These are phyloP conservation scores for Cyclotella atomus DNA, from an alignment of 108 stramenopile species.

Conservation along the genomic window DNA sequence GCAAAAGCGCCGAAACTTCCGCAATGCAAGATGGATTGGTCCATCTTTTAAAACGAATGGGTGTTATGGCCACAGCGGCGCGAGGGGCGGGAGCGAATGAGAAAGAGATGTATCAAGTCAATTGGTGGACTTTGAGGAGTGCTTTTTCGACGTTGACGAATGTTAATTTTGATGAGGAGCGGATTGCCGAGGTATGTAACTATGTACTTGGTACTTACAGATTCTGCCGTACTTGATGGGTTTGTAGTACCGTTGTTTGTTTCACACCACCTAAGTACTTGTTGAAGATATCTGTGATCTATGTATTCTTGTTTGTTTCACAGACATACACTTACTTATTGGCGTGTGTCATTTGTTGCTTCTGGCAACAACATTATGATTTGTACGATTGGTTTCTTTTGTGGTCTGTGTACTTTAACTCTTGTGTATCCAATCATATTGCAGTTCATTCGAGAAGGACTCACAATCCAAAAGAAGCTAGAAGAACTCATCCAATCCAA, in stretches of 20 bases:
- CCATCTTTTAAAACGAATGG: slow-evolving; percentile 59
- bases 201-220: too few species aligned
- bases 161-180: slow-evolving; percentile 79
- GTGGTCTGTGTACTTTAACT: too few species aligned
- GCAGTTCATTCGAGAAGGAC: slow-evolving; percentile 61
- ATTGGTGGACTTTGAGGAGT: slow-evolving; percentile 69
- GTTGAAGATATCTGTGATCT: too few species aligned
- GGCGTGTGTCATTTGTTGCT: too few species aligned
- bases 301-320: too few species aligned
- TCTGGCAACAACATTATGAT: too few species aligned
- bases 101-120: slow-evolving; percentile 55
- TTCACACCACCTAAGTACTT: too few species aligned
- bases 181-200: slow-evolving; percentile 53
- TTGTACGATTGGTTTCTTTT: too few species aligned
- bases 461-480: slow-evolving; percentile 52
- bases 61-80: slow-evolving; percentile 62
- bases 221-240: too few species aligned
- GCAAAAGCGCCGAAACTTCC: slow-evolving; percentile 61
- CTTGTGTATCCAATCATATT: background rate
- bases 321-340: background rate
- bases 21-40: slow-evolving; percentile 73
- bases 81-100: slow-evolving; percentile 55
- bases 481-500: slow-evolving; percentile 30
- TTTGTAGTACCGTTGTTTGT: too few species aligned
- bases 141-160: slow-evolving; percentile 83